Evolutionary conservation across 2,329 filamentous ascomycete species (phyloP), one percentile per base, ranked within the genome.

Genomic region (Podosphaera leucotricha): DNA sequence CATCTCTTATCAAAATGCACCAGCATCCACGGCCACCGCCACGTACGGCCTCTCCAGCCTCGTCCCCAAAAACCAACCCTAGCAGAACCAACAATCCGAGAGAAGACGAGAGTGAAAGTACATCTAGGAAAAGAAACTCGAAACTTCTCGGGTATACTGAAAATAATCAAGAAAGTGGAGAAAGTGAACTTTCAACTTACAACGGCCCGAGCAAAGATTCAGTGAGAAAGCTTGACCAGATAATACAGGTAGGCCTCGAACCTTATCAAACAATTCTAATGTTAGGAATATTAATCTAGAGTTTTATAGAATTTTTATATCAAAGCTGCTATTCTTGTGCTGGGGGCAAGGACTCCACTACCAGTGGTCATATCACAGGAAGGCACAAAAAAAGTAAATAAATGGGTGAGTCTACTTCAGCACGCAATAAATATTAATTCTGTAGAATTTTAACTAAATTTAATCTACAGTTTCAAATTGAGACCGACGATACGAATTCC

Each of bases 401-500:
- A 82, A 74, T 92, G 84, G 83, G 84, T 87, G 70, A 49, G 77
- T 40, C 20, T 37, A 43, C 8, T 26, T 24, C 20, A 21, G 13
- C 37, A 6, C 15, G 16, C n/a, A n/a, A n/a, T n/a, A 38, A 26
- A 15, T 24, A 13, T 3, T 28, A 37, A 38, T 38, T 38, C 26
- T 15, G 15, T 37, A 36, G 37, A 46, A 21, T 28, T 24, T 8
- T 22, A 30, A 19, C 43, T 45, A 41, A 45, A 24, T 36, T 33
- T 33, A 2, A 16, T 13, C 43, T 39, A 10, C 55, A 95, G 90
- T 98, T 94, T 63, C 92, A 93, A 65, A 76, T 94, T 53, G 80
- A 93, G 52, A 78, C 93, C 38, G 81, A 92, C 54, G 90, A 98
- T 54, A 87, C 87, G 49, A 83, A 93, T 56, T 76, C 81, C 48